Evolutionary conservation across 345 rosid genomes (phyloP).

Genomic region (Geranium rotundifolium): DNA sequence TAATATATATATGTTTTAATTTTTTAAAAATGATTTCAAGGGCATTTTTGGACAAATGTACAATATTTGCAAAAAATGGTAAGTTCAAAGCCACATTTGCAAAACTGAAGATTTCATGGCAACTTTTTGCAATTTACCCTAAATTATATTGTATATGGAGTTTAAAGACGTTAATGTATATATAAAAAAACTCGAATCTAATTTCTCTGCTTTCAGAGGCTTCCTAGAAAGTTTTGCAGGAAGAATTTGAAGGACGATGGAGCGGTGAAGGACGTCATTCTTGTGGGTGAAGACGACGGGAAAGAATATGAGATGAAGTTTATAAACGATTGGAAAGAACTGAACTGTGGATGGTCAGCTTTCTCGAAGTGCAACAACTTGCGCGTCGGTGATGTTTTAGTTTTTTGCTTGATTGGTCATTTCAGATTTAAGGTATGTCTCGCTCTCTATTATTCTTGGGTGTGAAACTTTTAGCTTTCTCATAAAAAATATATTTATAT

Average conservation of each 20-base stretch:
- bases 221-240: constrained; percentile 41
- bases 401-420: too few species aligned
- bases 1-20: too few species aligned
- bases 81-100: too few species aligned
- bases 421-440: too few species aligned
- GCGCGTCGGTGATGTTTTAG: constrained; percentile 24
- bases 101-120: too few species aligned
- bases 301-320: constrained; percentile 26
- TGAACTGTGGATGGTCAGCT: constrained; percentile 46
- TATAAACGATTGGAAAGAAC: constrained; percentile 32
- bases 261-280: constrained; percentile 11
- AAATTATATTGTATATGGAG: constrained; percentile 5
- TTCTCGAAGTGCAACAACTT: constrained; percentile 25
- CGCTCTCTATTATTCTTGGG: neutral
- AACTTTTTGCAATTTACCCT: too few species aligned
- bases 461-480: neutral
- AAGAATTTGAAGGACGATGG: constrained; percentile 26
- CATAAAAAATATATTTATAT: neutral
- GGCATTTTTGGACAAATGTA: too few species aligned
- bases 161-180: constrained; percentile 3
- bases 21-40: too few species aligned
- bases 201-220: constrained; percentile 24
- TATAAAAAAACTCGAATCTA: neutral
- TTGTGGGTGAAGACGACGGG: constrained; percentile 25
- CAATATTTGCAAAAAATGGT: too few species aligned